These are phyloP conservation scores for Sugiyamaella qingdaonensis DNA, from an alignment of 805 yeast species.

Conservation along the genomic window DNA sequence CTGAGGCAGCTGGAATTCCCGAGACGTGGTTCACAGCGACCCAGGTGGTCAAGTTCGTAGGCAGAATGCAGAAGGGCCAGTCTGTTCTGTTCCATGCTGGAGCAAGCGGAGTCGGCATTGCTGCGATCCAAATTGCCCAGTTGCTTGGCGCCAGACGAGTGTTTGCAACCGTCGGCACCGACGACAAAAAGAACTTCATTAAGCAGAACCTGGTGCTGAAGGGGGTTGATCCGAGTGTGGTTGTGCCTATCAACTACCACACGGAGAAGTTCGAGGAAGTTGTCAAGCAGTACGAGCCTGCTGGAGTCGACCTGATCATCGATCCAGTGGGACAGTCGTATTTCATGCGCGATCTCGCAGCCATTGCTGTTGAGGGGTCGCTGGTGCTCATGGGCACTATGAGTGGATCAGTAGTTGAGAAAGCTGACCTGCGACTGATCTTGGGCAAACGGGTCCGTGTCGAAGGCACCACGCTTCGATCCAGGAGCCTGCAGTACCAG, in stretches of 20 bases:
- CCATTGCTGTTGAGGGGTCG: conserved; percentile 28
- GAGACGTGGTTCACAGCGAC: conserved; percentile 38
- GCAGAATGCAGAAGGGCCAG: conserved; percentile 28
- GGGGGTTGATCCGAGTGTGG: conserved; percentile 23
- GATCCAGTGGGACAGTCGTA: conserved; percentile 31
- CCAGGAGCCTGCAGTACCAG: conserved; percentile 26
- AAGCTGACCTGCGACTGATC: conserved; percentile 22
- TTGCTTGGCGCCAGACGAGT: conserved; percentile 33
- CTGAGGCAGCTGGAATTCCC: conserved; percentile 33
- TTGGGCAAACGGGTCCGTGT: conserved; percentile 27
- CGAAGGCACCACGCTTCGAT: conserved; percentile 31
- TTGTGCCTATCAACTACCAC: conserved; percentile 28
- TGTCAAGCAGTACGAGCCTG: conserved; percentile 21
- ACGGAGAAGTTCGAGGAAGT: conserved; percentile 25
- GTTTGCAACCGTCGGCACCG: conserved; percentile 33
- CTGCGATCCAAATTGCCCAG: conserved; percentile 37
- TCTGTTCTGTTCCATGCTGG: conserved; percentile 35
- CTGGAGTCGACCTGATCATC: conserved; percentile 28
- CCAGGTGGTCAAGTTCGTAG: conserved; percentile 31
- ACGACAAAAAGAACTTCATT: conserved; percentile 25
- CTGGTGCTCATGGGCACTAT: conserved; percentile 27
- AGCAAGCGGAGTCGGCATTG: conserved; percentile 34
- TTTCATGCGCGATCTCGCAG: conserved; percentile 23
- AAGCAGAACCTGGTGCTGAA: conserved; percentile 17
- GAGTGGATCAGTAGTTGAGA: conserved; percentile 23